Conservation (phyloP, 371 early-diverging fungal species). For the Actinomortierella wolfii region DNA sequence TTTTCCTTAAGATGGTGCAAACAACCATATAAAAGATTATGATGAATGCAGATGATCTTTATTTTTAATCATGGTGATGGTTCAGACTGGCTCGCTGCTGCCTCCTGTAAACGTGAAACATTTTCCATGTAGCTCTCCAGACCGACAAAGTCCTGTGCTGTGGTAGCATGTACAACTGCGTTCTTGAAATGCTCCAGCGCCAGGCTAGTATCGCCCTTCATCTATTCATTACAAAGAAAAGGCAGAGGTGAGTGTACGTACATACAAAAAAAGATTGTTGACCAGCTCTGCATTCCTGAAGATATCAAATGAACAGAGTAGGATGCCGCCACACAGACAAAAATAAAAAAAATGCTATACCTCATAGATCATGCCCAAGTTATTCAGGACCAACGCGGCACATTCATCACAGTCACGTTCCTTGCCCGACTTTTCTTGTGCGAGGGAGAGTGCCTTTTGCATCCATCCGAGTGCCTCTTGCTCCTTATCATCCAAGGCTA, state of each 20-base stretch:
- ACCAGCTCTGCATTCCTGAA: background rate
- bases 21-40: no score
- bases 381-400: slow-evolving; percentile 33
- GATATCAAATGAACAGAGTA: background rate
- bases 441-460: slow-evolving; percentile 37
- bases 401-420: slow-evolving; percentile 43
- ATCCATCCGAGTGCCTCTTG: slow-evolving; percentile 43
- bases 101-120: slow-evolving; percentile 13
- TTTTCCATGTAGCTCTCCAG: slow-evolving; percentile 31
- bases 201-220: slow-evolving; percentile 24
- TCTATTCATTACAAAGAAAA: slow-evolving; percentile 9
- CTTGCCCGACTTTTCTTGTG: slow-evolving; percentile 30
- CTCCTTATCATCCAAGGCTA: slow-evolving; percentile 14
- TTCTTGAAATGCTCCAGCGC: slow-evolving; percentile 30
- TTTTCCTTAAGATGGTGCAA: no score
- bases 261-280: background rate
- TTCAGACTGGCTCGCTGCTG: slow-evolving; percentile 4
- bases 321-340: no score
- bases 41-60: background rate
- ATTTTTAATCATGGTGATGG: background rate
- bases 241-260: background rate
- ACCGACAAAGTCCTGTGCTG: slow-evolving; percentile 39
- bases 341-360: slow-evolving; percentile 11
- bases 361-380: slow-evolving; percentile 33
- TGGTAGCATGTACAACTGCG: slow-evolving; percentile 28